Evolutionary conservation across 2,329 filamentous ascomycete species (phyloP).

Genomic region (Ploettnerulaceae sp.): DNA sequence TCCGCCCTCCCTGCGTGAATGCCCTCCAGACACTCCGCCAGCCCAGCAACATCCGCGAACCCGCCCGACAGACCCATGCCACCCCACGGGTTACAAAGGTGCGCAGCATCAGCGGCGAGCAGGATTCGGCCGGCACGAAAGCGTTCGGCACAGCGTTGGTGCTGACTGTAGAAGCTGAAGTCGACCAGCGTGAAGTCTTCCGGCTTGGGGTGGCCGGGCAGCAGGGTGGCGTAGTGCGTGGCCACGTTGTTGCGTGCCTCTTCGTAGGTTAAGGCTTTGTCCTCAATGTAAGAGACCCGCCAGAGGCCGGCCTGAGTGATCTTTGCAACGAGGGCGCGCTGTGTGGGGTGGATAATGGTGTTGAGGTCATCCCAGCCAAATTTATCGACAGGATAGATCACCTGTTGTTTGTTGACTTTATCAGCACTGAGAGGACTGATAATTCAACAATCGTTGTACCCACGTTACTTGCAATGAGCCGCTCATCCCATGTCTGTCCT

Average conservation of each 20-base stretch:
- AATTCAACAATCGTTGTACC: too few relatives aligned
- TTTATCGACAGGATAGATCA: conserved; percentile 56
- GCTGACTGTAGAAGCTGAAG: conserved; percentile 45
- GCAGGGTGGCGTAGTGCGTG: conserved; percentile 50
- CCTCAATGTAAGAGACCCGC: conserved; percentile 59
- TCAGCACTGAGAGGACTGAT: not conserved
- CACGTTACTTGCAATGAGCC: not conserved
- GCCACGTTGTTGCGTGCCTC: conserved; percentile 50
- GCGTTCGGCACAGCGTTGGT: conserved; percentile 43
- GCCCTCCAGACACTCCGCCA: conserved; percentile 52
- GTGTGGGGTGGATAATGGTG: conserved; percentile 56
- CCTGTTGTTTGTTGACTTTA: conserved; percentile 36
- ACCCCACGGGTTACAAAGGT: conserved; percentile 48
- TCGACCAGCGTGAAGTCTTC: conserved; percentile 51
- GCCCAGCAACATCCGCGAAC: conserved; percentile 57
- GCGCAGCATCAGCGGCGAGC: conserved; percentile 46
- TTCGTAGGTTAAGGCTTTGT: conserved; percentile 46
- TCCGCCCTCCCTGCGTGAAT: conserved; percentile 34
- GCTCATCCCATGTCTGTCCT: not conserved
- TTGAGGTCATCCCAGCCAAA: conserved; percentile 52
- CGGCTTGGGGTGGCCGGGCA: conserved; percentile 55
- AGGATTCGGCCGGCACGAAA: conserved; percentile 43
- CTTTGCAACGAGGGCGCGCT: conserved; percentile 59
- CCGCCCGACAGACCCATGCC: conserved; percentile 60
- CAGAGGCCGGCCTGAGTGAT: conserved; percentile 56